phyloP scores from a whole-genome alignment of 306 rosid species.

The Datisca glomerata region DNA sequence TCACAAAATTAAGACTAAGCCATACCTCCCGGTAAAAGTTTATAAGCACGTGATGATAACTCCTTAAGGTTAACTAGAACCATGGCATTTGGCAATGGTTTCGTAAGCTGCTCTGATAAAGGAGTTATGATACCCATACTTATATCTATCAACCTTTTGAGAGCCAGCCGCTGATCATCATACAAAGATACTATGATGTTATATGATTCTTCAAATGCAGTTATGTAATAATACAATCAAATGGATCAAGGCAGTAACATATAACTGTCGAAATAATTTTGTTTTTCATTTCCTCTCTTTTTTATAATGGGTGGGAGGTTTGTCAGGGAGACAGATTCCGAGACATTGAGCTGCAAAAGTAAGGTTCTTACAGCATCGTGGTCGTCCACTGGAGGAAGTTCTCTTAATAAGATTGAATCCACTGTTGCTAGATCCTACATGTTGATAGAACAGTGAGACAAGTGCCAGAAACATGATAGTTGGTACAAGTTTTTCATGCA shows the following conservation, averaged over 20 bases:
- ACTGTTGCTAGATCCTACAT: constrained; percentile 94
- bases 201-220: constrained; percentile 5
- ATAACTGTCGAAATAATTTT: too few species aligned
- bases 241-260: too few species aligned
- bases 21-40: constrained; percentile 91
- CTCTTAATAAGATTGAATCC: constrained; percentile 81
- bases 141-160: constrained; percentile 79
- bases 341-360: constrained; percentile 13
- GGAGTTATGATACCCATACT: constrained; percentile 90
- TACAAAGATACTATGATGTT: constrained; percentile 6
- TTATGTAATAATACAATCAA: background rate
- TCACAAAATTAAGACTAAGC: background rate
- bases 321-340: too few species aligned
- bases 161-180: constrained; percentile 70
- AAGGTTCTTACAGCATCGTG: constrained; percentile 55
- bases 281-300: too few species aligned
- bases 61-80: constrained; percentile 87
- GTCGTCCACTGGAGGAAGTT: constrained; percentile 81
- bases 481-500: constrained; percentile 6
- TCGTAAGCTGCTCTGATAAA: constrained; percentile 87
- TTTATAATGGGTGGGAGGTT: too few species aligned
- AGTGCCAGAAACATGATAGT: constrained; percentile 17
- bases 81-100: constrained; percentile 87
- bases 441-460: constrained; percentile 11
- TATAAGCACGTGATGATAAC: constrained; percentile 70